Evolutionary conservation across 306 rosid genomes (phyloP).

Genomic region (Quercus suber): DNA sequence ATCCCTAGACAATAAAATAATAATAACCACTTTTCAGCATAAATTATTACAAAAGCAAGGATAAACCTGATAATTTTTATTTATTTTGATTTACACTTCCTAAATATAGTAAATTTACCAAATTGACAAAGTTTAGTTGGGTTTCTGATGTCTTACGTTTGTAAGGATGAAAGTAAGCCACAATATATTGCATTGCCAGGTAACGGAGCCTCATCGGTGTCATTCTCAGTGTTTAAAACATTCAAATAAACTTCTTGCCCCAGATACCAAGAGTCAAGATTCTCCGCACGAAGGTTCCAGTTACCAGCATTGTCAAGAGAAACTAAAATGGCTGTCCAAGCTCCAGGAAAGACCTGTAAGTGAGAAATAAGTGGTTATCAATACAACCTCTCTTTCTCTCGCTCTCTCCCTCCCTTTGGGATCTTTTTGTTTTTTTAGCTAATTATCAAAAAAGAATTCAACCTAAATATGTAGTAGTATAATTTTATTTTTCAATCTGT

Average conservation of each 20-base stretch:
- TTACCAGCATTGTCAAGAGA: constrained; percentile 86
- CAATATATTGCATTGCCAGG: constrained; percentile 78
- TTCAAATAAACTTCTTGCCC: constrained; percentile 84
- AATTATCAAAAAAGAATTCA: background rate
- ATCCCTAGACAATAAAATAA: too few relatives aligned
- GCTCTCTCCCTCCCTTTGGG: background rate
- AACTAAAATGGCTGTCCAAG: constrained; percentile 93
- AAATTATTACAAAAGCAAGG: background rate
- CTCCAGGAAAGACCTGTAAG: constrained; percentile 82
- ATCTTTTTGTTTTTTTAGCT: background rate
- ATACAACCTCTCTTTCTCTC: background rate
- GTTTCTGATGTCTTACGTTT: constrained; percentile 53
- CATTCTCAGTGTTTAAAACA: constrained; percentile 64
- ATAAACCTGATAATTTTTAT: background rate
- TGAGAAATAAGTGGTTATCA: constrained; percentile 3
- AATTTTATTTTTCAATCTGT: background rate
- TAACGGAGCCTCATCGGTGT: constrained; percentile 40
- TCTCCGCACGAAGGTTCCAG: constrained; percentile 89
- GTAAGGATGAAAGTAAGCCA: constrained; percentile 81
- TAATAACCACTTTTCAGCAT: background rate
- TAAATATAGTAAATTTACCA: background rate
- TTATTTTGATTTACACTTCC: background rate
- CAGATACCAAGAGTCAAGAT: constrained; percentile 84
- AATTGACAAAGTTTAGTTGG: background rate
- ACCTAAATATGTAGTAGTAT: background rate